Evolutionary conservation across 2,329 filamentous ascomycete genomes (phyloP).

Genomic region (Cladosporium sp.): DNA sequence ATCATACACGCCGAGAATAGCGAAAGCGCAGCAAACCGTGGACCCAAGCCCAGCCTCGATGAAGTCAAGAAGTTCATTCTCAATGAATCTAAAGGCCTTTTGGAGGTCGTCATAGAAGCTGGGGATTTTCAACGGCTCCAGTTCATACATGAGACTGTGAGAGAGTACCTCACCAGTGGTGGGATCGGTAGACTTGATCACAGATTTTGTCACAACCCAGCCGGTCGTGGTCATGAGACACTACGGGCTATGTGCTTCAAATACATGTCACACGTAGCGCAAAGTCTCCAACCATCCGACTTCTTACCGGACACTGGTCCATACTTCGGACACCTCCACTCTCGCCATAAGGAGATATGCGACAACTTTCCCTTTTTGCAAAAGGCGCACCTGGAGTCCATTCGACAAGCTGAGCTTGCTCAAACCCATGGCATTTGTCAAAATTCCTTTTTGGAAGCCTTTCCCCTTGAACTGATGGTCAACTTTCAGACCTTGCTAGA

Average conservation of each 20-base stretch:
- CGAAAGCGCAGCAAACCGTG: background rate
- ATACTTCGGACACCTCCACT: background rate
- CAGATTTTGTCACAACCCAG: background rate
- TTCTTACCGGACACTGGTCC: too few species aligned
- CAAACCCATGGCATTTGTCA: background rate
- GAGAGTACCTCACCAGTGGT: background rate
- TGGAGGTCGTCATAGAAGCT: slow-evolving; percentile 35
- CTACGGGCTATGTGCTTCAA: background rate
- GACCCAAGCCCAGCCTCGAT: background rate
- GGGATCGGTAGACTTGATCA: background rate
- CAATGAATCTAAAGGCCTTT: slow-evolving; percentile 48
- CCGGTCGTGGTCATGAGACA: background rate
- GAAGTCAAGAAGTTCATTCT: slow-evolving; percentile 35
- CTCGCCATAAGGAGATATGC: background rate
- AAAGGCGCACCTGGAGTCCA: too few species aligned
- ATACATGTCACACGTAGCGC: background rate
- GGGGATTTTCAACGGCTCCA: slow-evolving; percentile 37
- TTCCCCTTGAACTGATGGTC: too few species aligned
- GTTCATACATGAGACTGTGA: slow-evolving; percentile 52
- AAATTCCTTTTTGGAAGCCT: background rate
- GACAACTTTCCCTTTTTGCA: too few species aligned
- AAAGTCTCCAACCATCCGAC: background rate
- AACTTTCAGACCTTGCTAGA: too few species aligned
- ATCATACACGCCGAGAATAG: slow-evolving; percentile 22
- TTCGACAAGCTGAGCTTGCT: background rate